These are phyloP conservation scores for Microsporum canis DNA, from an alignment of 2,329 filamentous ascomycete species.

Conservation along the genomic window DNA sequence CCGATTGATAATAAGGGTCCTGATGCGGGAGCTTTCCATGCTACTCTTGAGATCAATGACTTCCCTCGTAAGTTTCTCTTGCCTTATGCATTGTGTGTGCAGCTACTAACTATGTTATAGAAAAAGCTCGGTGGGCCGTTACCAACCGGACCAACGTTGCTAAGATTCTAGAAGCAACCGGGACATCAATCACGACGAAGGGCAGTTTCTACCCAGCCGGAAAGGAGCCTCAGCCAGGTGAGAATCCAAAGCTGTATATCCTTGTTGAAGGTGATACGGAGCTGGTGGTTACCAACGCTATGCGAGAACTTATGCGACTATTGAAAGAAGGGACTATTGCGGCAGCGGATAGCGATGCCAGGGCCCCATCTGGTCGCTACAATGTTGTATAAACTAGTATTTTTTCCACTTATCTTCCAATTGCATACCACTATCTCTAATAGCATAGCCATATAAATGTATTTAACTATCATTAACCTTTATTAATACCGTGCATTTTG, in stretches of 20 bases:
- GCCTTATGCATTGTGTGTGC: not conserved
- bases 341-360: constrained; percentile 72
- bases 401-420: not conserved
- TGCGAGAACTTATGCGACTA: constrained; percentile 78
- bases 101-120: constrained; percentile 23
- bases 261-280: constrained; percentile 96
- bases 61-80: constrained; percentile 57
- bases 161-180: constrained; percentile 90
- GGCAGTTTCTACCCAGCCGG: constrained; percentile 77
- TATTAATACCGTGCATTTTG: not conserved
- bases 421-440: not conserved
- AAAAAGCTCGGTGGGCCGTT: constrained; percentile 96
- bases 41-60: constrained; percentile 97
- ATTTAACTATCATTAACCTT: not conserved
- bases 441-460: not conserved
- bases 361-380: constrained; percentile 73
- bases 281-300: constrained; percentile 76
- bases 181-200: constrained; percentile 94
- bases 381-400: constrained; percentile 55
- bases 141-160: constrained; percentile 97
- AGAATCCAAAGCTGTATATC: constrained; percentile 91
- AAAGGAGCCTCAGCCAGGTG: constrained; percentile 63
- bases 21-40: constrained; percentile 91
- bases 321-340: constrained; percentile 84
- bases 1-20: constrained; percentile 98